Base-by-base conservation (phyloP, 495 filamentous ascomycete genomes). In the Amniculicola lignicola region DNA sequence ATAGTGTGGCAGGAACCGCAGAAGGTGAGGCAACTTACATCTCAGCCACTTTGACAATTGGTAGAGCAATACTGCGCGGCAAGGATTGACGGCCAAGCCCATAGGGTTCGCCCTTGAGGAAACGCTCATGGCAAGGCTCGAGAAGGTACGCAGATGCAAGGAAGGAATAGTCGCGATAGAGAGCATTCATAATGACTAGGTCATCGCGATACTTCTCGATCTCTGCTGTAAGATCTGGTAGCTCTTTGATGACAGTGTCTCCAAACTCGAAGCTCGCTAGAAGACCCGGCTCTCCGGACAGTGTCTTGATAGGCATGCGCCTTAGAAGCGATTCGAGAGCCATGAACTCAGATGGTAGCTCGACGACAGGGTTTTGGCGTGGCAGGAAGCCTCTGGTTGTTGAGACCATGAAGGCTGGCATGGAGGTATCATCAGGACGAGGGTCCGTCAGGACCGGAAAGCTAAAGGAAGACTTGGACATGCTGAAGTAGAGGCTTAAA, bases 101-200 rank as follows among this genome's bases (percentile, higher is more conserved):
- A 66, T 94, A 95, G 1, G 74, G 73, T 57, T 83, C 77, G 0
- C 82, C 85, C 15, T 78, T 77, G 48, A 84, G 68, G 62, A 79
- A 83, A 61, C 85, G 77, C 74, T 85, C 75, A 72, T 90, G 90
- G 70, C 90, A 96, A n/a, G 90, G 90, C 74, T 96, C 90, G n/a
- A 96, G 79, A 14, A 96, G 75, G 67, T 93, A 95, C 0, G 90
- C 85, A 12, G 87, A 91, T 0, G 89, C 87, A 2, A 95, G 72
- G 74, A 94, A 96, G 22, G 86, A 85, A 67, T 95, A 95, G 73
- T 95, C 90, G 21, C 90, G 76, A 70, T 94, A 95, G 48, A 92
- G 72, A 23, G 89, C 90, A 66, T 88, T 88, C 75, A 92, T 77
- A 24, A 86, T 74, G 15, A 83, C 84, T 16, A 90, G 75, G 69